Conservation (phyloP, 345 rosid genomes). For the Alliaria petiolata region DNA sequence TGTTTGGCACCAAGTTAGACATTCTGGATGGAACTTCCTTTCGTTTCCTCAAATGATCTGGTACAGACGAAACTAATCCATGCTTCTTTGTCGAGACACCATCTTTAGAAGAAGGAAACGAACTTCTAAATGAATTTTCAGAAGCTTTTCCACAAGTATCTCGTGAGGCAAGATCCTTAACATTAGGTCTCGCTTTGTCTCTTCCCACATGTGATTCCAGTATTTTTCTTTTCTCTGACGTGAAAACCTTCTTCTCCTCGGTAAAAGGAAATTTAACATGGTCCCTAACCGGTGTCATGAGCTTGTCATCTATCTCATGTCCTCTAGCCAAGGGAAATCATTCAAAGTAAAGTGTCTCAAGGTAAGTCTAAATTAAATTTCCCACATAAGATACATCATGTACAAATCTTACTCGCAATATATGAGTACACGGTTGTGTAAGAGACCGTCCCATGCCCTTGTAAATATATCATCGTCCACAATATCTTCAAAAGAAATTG, state of each 20-base stretch:
- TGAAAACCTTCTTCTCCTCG: conserved; percentile 32
- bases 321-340: conserved; percentile 43
- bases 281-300: conserved; percentile 75
- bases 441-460: conserved; percentile 84
- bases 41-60: conserved; percentile 36
- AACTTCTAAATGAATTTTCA: conserved; percentile 25
- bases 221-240: conserved; percentile 30
- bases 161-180: conserved; percentile 27
- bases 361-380: not conserved
- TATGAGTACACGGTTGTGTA: conserved; percentile 67
- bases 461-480: conserved; percentile 41
- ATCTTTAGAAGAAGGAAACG: conserved; percentile 30
- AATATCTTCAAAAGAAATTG: conserved; percentile 51
- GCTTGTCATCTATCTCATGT: conserved; percentile 58
- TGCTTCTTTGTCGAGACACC: conserved; percentile 37
- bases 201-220: conserved; percentile 32
- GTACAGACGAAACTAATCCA: conserved; percentile 35
- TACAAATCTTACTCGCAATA: conserved; percentile 73
- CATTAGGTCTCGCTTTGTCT: conserved; percentile 34
- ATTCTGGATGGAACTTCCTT: conserved; percentile 32
- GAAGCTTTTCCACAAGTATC: conserved; percentile 28
- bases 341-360: conserved; percentile 21
- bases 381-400: conserved; percentile 2
- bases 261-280: conserved; percentile 65
- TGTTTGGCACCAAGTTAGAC: conserved; percentile 25